A percentile compares a stretch with the other conserved stretches of the same genome.
phyloP scores from a whole-genome alignment of 176 grass and related monocot genomes.

The Phoenix roebelenii region DNA sequence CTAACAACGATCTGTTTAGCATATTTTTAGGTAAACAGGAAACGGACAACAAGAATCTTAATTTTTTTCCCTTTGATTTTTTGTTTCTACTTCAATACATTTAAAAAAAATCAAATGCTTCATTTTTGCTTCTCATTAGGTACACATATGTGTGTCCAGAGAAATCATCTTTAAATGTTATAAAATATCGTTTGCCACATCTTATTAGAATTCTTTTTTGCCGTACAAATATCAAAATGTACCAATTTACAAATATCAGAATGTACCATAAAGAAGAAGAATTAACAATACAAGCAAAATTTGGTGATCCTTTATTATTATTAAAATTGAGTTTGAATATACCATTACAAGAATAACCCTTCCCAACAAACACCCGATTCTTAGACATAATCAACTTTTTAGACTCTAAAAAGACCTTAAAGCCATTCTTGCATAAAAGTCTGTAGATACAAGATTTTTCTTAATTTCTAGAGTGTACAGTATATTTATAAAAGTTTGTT shows the following conservation, averaged over 20 bases:
- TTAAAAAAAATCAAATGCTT: neutral
- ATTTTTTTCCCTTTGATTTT: neutral
- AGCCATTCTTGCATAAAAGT: neutral
- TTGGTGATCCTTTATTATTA: neutral
- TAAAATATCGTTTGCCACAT: too few relatives aligned
- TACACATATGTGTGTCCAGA: neutral
- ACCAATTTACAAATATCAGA: neutral
- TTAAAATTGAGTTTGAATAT: constrained; percentile 1
- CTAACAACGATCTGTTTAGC: too few relatives aligned
- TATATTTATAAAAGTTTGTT: too few relatives aligned
- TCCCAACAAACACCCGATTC: neutral
- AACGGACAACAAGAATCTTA: constrained; percentile 1
- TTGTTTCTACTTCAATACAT: neutral
- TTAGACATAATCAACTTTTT: neutral
- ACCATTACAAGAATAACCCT: neutral
- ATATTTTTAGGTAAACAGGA: too few relatives aligned
- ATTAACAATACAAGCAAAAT: neutral
- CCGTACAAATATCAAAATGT: too few relatives aligned
- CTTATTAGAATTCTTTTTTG: too few relatives aligned
- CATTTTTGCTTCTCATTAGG: neutral
- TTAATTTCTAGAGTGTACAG: too few relatives aligned
- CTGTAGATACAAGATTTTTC: too few relatives aligned
- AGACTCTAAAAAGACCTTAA: neutral
- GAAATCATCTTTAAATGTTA: neutral
- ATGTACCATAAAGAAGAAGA: neutral